Percentiles rank a stretch among this genome's conserved stretches.
Conservation (phyloP, 129 eudicot species). For the Flaveria bidentis region DNA sequence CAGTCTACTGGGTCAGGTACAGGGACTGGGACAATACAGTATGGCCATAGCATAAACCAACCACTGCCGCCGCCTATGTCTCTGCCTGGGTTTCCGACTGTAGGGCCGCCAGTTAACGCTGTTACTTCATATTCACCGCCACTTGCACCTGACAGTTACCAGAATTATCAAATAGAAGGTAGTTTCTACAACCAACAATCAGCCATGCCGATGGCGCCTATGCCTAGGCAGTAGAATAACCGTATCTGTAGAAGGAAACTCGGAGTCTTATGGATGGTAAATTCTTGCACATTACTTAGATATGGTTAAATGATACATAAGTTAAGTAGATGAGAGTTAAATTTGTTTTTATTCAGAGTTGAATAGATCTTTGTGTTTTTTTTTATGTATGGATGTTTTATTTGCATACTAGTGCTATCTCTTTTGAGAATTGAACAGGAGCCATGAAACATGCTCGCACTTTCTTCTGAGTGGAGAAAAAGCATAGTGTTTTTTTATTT, state of each 20-base stretch:
- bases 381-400: constrained; percentile 15
- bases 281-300: constrained; percentile 43
- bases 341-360: constrained; percentile 28
- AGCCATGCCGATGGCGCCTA: constrained; percentile 71
- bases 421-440: constrained; percentile 2
- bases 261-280: constrained; percentile 1
- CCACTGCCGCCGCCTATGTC: constrained; percentile 49
- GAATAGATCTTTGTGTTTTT: constrained; percentile 22
- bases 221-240: constrained; percentile 52
- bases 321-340: constrained; percentile 24
- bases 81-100: constrained; percentile 42
- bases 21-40: constrained; percentile 50
- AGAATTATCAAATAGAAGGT: constrained; percentile 66
- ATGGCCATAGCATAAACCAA: constrained; percentile 50
- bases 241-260: constrained; percentile 32
- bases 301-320: constrained; percentile 26
- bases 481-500: neutral
- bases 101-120: constrained; percentile 44
- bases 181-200: constrained; percentile 66
- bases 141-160: constrained; percentile 51
- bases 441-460: neutral
- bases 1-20: constrained; percentile 55
- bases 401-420: neutral
- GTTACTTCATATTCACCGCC: constrained; percentile 47
- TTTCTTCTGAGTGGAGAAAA: neutral